Evolutionary conservation across 139 green algal species (phyloP).

Genomic region (Pseudopediastrum boryanum): DNA sequence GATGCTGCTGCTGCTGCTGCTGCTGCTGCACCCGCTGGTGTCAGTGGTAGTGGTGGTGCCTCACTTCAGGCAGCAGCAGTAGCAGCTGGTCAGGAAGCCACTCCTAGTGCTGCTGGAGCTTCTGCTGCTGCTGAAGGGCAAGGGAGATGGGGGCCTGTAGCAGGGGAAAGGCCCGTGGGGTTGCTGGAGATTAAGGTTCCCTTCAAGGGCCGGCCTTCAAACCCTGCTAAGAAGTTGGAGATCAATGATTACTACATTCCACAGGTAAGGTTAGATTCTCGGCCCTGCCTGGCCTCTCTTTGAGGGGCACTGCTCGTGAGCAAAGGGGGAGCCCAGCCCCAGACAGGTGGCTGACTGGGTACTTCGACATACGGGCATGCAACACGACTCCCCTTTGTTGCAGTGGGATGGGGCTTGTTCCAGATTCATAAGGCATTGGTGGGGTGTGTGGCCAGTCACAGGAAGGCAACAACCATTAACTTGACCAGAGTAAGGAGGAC

Average conservation of each 20-base stretch:
- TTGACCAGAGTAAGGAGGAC: no score
- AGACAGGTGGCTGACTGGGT: background rate
- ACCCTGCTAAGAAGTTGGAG: background rate
- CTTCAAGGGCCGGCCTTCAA: constrained; percentile 8
- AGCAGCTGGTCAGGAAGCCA: no score
- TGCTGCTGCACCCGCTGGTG: no score
- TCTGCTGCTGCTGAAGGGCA: no score
- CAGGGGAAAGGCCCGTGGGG: no score
- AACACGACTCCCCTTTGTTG: background rate
- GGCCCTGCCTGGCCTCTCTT: background rate
- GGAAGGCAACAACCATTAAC: no score
- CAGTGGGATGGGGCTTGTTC: background rate
- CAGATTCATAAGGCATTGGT: background rate
- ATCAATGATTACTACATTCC: constrained; percentile 24
- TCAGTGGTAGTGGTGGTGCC: no score
- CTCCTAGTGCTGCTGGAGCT: no score
- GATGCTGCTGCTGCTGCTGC: no score
- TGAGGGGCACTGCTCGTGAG: background rate
- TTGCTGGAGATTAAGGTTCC: constrained; percentile 38
- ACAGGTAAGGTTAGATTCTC: background rate
- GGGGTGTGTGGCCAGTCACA: no score
- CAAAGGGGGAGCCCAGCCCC: background rate
- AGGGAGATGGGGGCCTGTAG: no score
- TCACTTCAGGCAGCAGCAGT: no score
- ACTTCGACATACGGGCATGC: background rate